Evolutionary conservation across 1,284 basidiomycete species (phyloP).

Genomic region (Rhodofomes roseus): DNA sequence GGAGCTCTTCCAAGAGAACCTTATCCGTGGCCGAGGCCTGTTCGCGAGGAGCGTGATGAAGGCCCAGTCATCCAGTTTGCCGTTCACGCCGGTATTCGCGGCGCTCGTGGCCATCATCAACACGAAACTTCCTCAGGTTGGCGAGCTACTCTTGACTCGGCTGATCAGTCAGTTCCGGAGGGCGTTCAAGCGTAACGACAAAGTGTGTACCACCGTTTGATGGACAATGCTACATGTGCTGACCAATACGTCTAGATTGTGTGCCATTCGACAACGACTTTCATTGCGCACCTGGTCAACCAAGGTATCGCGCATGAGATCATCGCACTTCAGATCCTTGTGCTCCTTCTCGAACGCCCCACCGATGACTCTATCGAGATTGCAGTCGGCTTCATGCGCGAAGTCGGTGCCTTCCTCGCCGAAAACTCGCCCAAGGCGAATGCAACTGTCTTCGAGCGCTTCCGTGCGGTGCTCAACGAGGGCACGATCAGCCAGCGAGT

Average conservation of each 20-base stretch:
- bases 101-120: constrained; percentile 94
- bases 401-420: constrained; percentile 92
- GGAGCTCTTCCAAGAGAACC: constrained; percentile 90
- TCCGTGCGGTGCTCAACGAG: constrained; percentile 95
- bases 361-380: constrained; percentile 99
- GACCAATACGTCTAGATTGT: constrained; percentile 54
- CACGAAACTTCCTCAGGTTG: constrained; percentile 95
- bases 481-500: constrained; percentile 93
- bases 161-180: constrained; percentile 94
- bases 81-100: constrained; percentile 97
- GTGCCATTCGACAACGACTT: constrained; percentile 92
- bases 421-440: constrained; percentile 96
- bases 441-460: constrained; percentile 90
- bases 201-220: constrained; percentile 50
- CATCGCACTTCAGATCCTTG: constrained; percentile 91
- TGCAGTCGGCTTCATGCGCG: constrained; percentile 95
- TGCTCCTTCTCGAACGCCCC: constrained; percentile 91
- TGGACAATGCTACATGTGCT: background rate
- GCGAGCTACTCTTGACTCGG: constrained; percentile 86
- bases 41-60: constrained; percentile 97
- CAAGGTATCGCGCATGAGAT: constrained; percentile 94
- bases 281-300: constrained; percentile 96
- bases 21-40: constrained; percentile 86
- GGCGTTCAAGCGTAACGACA: constrained; percentile 97
- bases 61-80: constrained; percentile 93